Percentiles rank a stretch among this genome's conserved stretches.
Conservation (phyloP, 1,284 basidiomycete genomes). For the Gymnopus androsaceus region DNA sequence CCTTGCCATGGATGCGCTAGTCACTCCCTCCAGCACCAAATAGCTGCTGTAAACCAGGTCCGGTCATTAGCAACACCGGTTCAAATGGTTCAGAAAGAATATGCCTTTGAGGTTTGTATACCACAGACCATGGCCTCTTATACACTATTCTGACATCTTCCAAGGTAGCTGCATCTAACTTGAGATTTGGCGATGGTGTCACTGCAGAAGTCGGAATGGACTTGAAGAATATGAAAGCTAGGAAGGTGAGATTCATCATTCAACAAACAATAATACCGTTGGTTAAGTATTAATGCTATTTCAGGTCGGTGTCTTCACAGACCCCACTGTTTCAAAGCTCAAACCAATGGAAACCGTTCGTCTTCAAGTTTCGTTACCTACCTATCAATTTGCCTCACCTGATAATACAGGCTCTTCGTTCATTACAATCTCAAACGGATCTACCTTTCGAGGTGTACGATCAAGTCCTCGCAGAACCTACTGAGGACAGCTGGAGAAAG, state of each 20-base stretch:
- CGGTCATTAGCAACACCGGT: constrained; percentile 85
- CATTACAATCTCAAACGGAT: constrained; percentile 71
- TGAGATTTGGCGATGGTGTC: constrained; percentile 88
- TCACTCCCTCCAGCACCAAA: constrained; percentile 40
- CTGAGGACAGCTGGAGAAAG: constrained; percentile 83
- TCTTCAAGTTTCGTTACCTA: constrained; percentile 16
- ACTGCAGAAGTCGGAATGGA: constrained; percentile 94
- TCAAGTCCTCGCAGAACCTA: constrained; percentile 86
- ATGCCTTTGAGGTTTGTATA: constrained; percentile 86
- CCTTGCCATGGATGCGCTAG: constrained; percentile 73
- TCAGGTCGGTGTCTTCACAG: constrained; percentile 93
- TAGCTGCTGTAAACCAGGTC: constrained; percentile 59
- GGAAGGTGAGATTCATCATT: constrained; percentile 53
- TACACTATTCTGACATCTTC: constrained; percentile 14
- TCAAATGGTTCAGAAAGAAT: constrained; percentile 80
- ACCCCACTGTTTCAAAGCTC: constrained; percentile 81
- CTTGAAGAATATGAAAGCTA: constrained; percentile 86
- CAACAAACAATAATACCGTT: constrained; percentile 14
- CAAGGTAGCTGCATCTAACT: constrained; percentile 88
- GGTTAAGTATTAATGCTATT: too few species aligned
- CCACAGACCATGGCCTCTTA: background rate
- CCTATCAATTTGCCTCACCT: background rate
- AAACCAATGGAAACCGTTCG: constrained; percentile 80
- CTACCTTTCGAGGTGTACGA: constrained; percentile 87
- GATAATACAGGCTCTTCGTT: constrained; percentile 66